These are phyloP conservation scores for Oryza meyeriana DNA, from an alignment of 176 grass and related monocot species.

Conservation along the genomic window DNA sequence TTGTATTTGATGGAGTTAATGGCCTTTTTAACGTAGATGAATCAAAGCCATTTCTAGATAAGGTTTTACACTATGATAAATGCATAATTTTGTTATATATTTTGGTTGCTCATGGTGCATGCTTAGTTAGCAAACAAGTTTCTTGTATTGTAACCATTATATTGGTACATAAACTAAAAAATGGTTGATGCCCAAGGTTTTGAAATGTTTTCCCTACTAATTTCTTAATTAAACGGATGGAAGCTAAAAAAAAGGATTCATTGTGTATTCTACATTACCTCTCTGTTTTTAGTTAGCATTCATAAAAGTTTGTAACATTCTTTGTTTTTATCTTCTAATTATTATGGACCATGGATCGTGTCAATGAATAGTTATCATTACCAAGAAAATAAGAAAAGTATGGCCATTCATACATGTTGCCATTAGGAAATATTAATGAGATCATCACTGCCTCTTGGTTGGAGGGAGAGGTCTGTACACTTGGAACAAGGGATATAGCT, in stretches of 20 bases:
- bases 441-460: background rate
- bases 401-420: background rate
- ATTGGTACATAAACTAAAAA: background rate
- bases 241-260: background rate
- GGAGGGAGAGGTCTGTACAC: no score
- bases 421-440: background rate
- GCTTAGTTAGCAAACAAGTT: background rate
- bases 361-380: no score
- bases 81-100: background rate
- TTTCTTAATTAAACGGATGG: background rate
- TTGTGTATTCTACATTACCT: no score
- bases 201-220: background rate
- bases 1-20: constrained; percentile 71
- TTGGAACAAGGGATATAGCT: no score
- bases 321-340: no score
- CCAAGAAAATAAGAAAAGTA: background rate
- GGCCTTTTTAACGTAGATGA: constrained; percentile 59
- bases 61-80: constrained; percentile 15
- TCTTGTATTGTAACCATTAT: background rate
- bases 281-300: no score
- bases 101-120: background rate
- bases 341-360: no score
- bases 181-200: background rate
- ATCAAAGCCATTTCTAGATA: constrained; percentile 56
- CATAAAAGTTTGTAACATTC: no score